Base-by-base conservation (phyloP, 768 basidiomycete species). In the Kwoniella heveanensis region DNA sequence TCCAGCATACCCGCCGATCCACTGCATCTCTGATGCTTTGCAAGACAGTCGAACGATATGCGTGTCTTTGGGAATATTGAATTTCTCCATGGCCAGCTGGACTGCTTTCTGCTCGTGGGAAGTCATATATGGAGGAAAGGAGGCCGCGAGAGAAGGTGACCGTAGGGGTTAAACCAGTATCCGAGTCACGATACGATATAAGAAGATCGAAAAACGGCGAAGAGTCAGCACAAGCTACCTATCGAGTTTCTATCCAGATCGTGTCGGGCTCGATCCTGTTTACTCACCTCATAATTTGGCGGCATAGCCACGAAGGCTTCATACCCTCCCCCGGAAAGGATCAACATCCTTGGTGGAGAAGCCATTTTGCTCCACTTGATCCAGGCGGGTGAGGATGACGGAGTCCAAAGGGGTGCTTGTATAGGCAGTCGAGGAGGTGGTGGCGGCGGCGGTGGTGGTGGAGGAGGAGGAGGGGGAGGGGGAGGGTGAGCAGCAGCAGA, bases 241-340 rank as follows among this genome's bases (percentile, higher is more conserved):
- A n/a, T n/a, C n/a, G n/a, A n/a, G n/a, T n/a, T n/a, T n/a, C n/a
- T n/a, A n/a, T n/a, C n/a, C n/a, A n/a, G n/a, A n/a, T n/a, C n/a
- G n/a, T n/a, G n/a, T n/a, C n/a, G n/a, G n/a, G n/a, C n/a, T n/a
- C n/a, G n/a, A 32, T 49, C 4, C 13, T 32, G 15, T 25, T 5
- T 5, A 70, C 71, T 65, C 56, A 77, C 76, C 21, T 77, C 75
- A 51, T 69, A 77, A 15, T 68, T 68, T 10, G 58, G 60, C 6
- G 78, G 78, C 46, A 79, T 60, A 36, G 66, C 60, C 9, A 78
- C 65, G n/a, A 79, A 65, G 2, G 77, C 78, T 60, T 79, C 75
- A 21, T 70, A 57, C 2, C 71, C 73, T 3, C 73, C 75, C 48
- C 74, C 75, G 44, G 68, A 55, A 47, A 79, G 72, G 62, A 77